phyloP scores from a whole-genome alignment of 345 rosid species.

The Chamaenerion angustifolium region DNA sequence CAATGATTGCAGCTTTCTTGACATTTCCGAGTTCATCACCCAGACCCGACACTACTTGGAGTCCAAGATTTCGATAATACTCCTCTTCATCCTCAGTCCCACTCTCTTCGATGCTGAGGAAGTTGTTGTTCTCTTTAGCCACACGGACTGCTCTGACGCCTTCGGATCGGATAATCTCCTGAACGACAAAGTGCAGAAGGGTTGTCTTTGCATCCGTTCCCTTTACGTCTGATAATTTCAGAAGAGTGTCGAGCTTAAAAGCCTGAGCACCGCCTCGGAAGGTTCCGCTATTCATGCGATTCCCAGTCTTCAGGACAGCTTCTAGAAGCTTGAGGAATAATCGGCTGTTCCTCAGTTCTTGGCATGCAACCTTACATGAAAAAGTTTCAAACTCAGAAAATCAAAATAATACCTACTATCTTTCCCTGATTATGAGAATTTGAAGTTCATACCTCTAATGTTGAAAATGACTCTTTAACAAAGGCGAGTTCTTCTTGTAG shows the following conservation, averaged over 20 bases:
- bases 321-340: slow-evolving; percentile 90
- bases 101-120: slow-evolving; percentile 55
- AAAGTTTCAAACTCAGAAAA: neutral
- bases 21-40: slow-evolving; percentile 73
- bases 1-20: slow-evolving; percentile 74
- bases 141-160: slow-evolving; percentile 77
- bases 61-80: slow-evolving; percentile 60
- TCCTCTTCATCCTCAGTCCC: slow-evolving; percentile 45
- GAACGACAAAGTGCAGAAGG: slow-evolving; percentile 90
- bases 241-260: slow-evolving; percentile 92
- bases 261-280: slow-evolving; percentile 97
- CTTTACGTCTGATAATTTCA: slow-evolving; percentile 87
- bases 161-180: slow-evolving; percentile 85
- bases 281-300: slow-evolving; percentile 96
- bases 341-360: slow-evolving; percentile 70
- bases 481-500: slow-evolving; percentile 65
- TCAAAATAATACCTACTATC: no score
- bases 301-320: slow-evolving; percentile 98
- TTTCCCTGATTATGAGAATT: no score
- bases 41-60: slow-evolving; percentile 64
- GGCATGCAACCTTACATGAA: slow-evolving; percentile 60
- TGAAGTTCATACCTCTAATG: slow-evolving; percentile 45
- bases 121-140: slow-evolving; percentile 51
- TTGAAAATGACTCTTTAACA: slow-evolving; percentile 60
- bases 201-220: slow-evolving; percentile 97